Base-by-base conservation (phyloP, 176 grass and related monocot genomes). In the Microstegium vimineum region DNA sequence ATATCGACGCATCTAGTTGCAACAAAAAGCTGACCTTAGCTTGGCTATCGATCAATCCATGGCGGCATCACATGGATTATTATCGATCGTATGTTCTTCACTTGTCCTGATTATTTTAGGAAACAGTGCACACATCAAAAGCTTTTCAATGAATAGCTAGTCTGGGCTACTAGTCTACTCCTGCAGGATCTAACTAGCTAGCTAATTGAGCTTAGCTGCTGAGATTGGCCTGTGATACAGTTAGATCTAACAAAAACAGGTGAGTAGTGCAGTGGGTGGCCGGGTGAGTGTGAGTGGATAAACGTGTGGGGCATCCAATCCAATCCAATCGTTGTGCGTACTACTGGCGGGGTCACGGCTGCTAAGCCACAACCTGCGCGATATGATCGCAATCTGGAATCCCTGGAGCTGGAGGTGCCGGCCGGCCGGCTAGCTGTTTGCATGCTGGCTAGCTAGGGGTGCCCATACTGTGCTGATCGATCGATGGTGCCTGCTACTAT, bases 351-450 rank as follows among this genome's bases (percentile, higher is more conserved):
- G 59, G 78, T 82, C 79, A 73, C 25, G 83, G 88, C 78, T 82
- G 88, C 83, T 82, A 66, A 35, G 83, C 66, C 88, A 74, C 73
- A 82, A 73, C 79, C 75, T 78, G 76, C n/a, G n/a, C 43, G 83
- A 86, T 86, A 40, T 40, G 37, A 49, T 18, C 83, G 60, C 66
- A 82, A 82, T 90, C 73, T 77, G 35, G 72, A 66, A 57, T 77
- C 41, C 71, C 56, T 85, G 62, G 77, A 74, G 22, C 56, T 81
- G 76, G 77, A 66, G 11, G 54, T 76, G 82, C 36, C 71, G 61
- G 77, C 52, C 4, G 4, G 16, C 37, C 71, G 69, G 72, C 82
- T 0, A 0, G 49, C 54, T 20, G 11, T 61, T 85, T 20, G 70
- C 63, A 34, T 22, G 65, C 6, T 71, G 2, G 62, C 76, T 49